A percentile compares a stretch with the other conserved stretches of the same genome.
phyloP scores from a whole-genome alignment of 768 basidiomycete species.

The Mycena haematopus region DNA sequence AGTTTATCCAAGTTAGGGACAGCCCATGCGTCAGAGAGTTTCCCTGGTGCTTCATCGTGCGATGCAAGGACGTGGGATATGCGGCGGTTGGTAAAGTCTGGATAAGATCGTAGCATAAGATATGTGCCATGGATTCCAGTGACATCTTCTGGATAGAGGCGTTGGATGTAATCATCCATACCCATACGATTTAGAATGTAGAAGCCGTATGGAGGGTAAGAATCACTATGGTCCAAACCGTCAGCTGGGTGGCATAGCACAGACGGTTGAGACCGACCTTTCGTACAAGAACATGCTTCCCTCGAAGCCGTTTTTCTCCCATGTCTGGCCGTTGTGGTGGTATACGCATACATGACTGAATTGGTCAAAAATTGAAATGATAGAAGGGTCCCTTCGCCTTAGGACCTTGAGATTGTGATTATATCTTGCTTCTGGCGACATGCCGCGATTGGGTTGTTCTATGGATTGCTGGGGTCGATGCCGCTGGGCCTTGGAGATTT shows the following conservation, averaged over 20 bases:
- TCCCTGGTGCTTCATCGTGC: conserved; percentile 43
- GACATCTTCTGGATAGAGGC: conserved; percentile 80
- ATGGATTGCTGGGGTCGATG: conserved; percentile 31
- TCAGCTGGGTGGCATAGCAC: conserved; percentile 18
- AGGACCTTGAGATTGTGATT: conserved; percentile 82
- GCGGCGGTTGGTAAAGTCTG: conserved; percentile 65
- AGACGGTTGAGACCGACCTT: conserved; percentile 57
- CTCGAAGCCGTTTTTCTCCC: conserved; percentile 85
- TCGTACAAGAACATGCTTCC: conserved; percentile 92
- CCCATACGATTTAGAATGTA: conserved; percentile 86
- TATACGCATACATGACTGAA: conserved; percentile 89
- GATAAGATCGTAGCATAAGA: conserved; percentile 77
- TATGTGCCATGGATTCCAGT: conserved; percentile 67
- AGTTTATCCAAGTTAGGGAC: conserved; percentile 52
- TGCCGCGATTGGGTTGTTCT: conserved; percentile 47
- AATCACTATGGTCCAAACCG: conserved; percentile 51
- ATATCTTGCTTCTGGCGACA: conserved; percentile 73
- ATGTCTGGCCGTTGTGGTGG: conserved; percentile 73
- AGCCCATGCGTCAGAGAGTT: conserved; percentile 58
- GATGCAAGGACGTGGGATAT: conserved; percentile 44
- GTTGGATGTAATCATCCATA: conserved; percentile 77
- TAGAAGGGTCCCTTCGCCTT: conserved; percentile 78
- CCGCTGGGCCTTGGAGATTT: conserved; percentile 16
- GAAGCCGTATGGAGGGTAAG: conserved; percentile 84
- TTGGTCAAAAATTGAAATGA: conserved; percentile 82